Percentiles rank a stretch among this genome's conserved stretches.
Evolutionary conservation across 2,329 filamentous ascomycete genomes (phyloP).

Genomic region (Colletotrichum musae): DNA sequence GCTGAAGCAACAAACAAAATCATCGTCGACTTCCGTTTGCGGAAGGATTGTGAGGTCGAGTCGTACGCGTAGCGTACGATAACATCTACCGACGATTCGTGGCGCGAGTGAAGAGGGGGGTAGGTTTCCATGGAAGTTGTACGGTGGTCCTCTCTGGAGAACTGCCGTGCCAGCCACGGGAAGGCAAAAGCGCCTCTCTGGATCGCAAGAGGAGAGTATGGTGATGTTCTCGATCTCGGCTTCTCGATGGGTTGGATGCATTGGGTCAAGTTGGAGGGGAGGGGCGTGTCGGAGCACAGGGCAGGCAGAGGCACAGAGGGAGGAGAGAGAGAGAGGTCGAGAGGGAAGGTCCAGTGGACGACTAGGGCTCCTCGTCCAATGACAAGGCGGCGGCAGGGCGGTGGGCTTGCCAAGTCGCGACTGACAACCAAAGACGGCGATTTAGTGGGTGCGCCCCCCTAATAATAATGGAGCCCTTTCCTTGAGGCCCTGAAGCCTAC

Average conservation of each 20-base stretch:
- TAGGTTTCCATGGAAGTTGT: neutral
- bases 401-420: neutral
- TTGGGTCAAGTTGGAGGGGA: neutral
- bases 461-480: too few species aligned
- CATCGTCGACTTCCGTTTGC: neutral
- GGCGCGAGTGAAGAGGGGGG: neutral
- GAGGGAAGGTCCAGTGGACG: neutral
- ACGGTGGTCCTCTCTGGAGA: neutral
- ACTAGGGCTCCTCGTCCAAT: neutral
- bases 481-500: too few species aligned
- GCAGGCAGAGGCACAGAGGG: neutral
- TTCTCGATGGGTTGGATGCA: neutral
- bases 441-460: neutral
- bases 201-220: neutral
- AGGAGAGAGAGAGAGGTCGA: neutral
- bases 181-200: neutral
- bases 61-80: neutral
- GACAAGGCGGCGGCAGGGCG: neutral
- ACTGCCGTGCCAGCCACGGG: neutral
- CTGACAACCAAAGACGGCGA: constrained; percentile 24
- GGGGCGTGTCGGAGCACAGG: neutral
- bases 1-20: too few species aligned
- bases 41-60: neutral
- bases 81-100: neutral
- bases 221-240: constrained; percentile 2